Evolutionary conservation across 306 rosid species (phyloP), one percentile per base, ranked within the genome.

Genomic region (Castanopsis chinensis): DNA sequence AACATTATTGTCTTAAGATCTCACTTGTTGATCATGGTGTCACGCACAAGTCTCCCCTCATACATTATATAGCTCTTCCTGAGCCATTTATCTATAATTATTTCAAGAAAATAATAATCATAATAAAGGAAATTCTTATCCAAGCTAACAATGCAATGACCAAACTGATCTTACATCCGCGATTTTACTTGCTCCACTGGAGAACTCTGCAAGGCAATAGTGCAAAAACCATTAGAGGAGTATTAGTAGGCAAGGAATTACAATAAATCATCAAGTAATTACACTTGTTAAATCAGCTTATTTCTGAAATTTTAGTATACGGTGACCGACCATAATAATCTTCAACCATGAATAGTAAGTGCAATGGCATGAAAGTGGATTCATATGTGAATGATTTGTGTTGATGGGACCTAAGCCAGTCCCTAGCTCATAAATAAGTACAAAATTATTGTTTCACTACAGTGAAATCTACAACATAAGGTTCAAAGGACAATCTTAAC

Each of bases 181-280:
- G 90, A 76, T 41, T 82, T 84, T 32, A 83, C 67, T 77, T 84
- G 85, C 53, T 77, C 79, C 59, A 10, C 67, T 9, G 80, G 79
- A 49, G 83, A 60, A 72, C 90, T 77, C 90, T 87, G 85, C 88
- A 87, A 74, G n/a, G 45, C 19, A 56, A 64, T 37, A 65, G 65
- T 51, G 41, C 54, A 70, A 81, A 30, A 41, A 20, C 18, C 7
- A 11, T 78, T 41, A 85, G 75, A 41, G 37, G 73, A 37, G 19
- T 7, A 60, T 11, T 13, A 8, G 72, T 35, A 49, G 20, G 52
- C 49, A 35, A 35, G 72, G 52, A n/a, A 49, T 35, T 35, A 19
- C 15, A 17, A 67, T 33, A 45, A 64, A 3, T 33, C n/a, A 65
- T 15, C 27, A 18, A 33, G 51, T 19, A 18, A 33, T 67, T 67